Conservation (phyloP, 805 yeast species). For the Pichia thaimueangensis region DNA sequence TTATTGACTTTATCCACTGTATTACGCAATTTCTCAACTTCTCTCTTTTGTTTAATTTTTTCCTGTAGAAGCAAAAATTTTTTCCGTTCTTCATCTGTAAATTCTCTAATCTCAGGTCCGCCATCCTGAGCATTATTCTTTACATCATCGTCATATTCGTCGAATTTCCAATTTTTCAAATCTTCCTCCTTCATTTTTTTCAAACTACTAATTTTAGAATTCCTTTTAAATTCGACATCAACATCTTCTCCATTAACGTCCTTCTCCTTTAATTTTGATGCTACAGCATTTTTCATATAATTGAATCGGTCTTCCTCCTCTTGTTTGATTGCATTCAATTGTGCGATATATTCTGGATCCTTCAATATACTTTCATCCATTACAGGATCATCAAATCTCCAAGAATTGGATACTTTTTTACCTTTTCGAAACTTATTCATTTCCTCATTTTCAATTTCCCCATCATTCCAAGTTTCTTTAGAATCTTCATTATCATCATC, state of each 20-base stretch:
- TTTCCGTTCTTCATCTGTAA: constrained; percentile 15
- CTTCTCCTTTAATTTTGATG: constrained; percentile 11
- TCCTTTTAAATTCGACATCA: background rate
- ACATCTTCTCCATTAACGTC: constrained; percentile 4
- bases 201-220: background rate
- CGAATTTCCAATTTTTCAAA: constrained; percentile 9
- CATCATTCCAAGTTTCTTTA: constrained; percentile 5
- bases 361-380: constrained; percentile 14
- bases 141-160: background rate
- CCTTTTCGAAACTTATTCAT: constrained; percentile 7
- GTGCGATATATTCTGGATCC: constrained; percentile 19
- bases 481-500: background rate
- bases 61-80: constrained; percentile 13
- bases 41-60: constrained; percentile 15
- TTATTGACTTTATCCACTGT: constrained; percentile 1
- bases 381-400: constrained; percentile 26
- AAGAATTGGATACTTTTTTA: constrained; percentile 18
- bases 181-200: constrained; percentile 11
- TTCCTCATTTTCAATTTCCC: background rate
- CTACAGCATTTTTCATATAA: constrained; percentile 4
- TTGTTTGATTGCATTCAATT: constrained; percentile 3
- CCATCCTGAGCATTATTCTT: background rate
- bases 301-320: constrained; percentile 5
- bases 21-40: constrained; percentile 11
- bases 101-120: constrained; percentile 9